Percentiles rank a stretch among this genome's conserved stretches.
Evolutionary conservation across 2,329 filamentous ascomycete genomes (phyloP).

Genomic region (Colletotrichum sp.): DNA sequence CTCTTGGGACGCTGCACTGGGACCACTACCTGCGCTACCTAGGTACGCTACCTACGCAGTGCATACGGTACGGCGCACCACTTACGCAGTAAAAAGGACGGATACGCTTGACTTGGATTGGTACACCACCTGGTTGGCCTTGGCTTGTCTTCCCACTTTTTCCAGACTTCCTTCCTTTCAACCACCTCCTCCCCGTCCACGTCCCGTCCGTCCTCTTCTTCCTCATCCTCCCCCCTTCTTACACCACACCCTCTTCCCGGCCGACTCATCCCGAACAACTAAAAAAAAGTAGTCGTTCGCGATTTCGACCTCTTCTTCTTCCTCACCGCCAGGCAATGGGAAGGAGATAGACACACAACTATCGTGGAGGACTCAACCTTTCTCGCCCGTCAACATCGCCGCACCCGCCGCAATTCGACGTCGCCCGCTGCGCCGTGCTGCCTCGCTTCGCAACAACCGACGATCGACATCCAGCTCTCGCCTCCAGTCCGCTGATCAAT

Average conservation of each 20-base stretch:
- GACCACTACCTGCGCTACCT: background rate
- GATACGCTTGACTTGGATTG: background rate
- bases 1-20: background rate
- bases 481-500: background rate
- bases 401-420: background rate
- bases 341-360: background rate
- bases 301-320: background rate
- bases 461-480: constrained; percentile 6
- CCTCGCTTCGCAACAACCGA: background rate
- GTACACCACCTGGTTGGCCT: background rate
- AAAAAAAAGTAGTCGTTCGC: background rate
- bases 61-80: background rate
- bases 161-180: constrained; percentile 15
- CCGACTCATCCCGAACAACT: constrained; percentile 9
- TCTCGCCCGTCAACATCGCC: background rate
- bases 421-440: background rate
- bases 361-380: background rate
- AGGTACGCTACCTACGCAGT: background rate
- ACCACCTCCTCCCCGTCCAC: constrained; percentile 10
- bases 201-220: constrained; percentile 8
- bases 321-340: background rate
- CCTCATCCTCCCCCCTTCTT: constrained; percentile 17
- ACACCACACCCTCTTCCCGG: constrained; percentile 3
- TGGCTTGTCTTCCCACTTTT: constrained; percentile 16
- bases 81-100: background rate